Evolutionary conservation across 2,329 filamentous ascomycete species (phyloP).

Genomic region (Biscogniauxia mediterranea): DNA sequence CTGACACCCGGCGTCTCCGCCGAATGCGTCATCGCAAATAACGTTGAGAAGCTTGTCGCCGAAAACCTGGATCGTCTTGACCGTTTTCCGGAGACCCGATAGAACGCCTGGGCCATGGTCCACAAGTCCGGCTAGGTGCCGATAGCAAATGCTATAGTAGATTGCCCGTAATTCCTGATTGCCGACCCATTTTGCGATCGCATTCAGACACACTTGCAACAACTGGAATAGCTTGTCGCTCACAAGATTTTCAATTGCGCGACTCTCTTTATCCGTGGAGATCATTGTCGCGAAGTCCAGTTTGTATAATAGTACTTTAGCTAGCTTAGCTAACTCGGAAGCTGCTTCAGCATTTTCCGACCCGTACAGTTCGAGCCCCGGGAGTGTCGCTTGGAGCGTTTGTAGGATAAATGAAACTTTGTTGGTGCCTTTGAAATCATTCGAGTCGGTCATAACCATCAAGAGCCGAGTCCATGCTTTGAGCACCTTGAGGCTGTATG

Average conservation of each 20-base stretch:
- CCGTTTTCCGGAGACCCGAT: conserved; percentile 56
- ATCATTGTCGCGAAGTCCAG: conserved; percentile 54
- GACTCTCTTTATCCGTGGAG: conserved; percentile 42
- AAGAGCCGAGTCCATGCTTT: conserved; percentile 82
- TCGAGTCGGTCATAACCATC: conserved; percentile 77
- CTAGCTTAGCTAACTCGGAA: conserved; percentile 73
- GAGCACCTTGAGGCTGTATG: conserved; percentile 65
- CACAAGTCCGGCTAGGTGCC: conserved; percentile 72
- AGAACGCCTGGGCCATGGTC: conserved; percentile 49
- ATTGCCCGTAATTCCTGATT: conserved; percentile 72
- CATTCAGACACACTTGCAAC: conserved; percentile 81
- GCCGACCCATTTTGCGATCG: conserved; percentile 71
- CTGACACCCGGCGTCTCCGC: conserved; percentile 77
- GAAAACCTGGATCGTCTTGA: conserved; percentile 66
- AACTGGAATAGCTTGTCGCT: conserved; percentile 89
- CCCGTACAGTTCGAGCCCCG: conserved; percentile 78
- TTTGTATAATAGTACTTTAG: conserved; percentile 68
- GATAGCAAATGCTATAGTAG: conserved; percentile 89
- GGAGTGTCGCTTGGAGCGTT: conserved; percentile 81
- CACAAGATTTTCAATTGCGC: conserved; percentile 65
- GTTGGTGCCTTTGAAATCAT: conserved; percentile 71
- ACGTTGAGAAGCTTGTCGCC: conserved; percentile 82
- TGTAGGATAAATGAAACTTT: conserved; percentile 80
- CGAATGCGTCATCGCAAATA: conserved; percentile 89
- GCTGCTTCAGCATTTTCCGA: conserved; percentile 68